Evolutionary conservation across 257 asterid genomes (phyloP).

Genomic region (Solanum paucissectum): DNA sequence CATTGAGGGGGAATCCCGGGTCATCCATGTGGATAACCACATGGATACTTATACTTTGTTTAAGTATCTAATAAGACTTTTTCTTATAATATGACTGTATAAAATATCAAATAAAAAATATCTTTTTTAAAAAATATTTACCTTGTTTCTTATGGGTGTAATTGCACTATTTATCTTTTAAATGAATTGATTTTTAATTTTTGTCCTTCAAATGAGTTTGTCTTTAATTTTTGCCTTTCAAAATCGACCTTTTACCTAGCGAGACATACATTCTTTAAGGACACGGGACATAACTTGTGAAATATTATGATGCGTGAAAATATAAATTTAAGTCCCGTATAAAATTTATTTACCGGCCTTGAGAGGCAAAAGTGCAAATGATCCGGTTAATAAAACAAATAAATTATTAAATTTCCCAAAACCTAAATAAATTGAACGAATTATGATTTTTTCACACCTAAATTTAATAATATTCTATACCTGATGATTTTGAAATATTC

Average conservation of each 20-base stretch:
- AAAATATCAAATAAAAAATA: not conserved
- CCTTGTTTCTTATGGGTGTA: not conserved
- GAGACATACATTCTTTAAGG: not conserved
- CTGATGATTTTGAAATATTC: not conserved
- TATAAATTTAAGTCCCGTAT: too few relatives aligned
- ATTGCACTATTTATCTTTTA: not conserved
- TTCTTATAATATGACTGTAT: not conserved
- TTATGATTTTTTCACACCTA: not conserved
- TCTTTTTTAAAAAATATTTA: not conserved
- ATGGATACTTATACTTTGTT: not conserved
- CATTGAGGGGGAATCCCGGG: too few relatives aligned
- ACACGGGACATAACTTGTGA: too few relatives aligned
- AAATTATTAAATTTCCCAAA: not conserved
- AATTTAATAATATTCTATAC: not conserved
- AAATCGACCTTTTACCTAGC: too few relatives aligned
- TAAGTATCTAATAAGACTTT: not conserved
- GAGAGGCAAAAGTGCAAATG: not conserved
- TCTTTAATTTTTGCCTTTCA: not conserved
- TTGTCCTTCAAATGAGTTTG: too few relatives aligned
- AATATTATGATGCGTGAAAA: too few relatives aligned
- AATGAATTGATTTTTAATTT: not conserved
- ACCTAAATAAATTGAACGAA: not conserved
- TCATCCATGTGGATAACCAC: too few relatives aligned
- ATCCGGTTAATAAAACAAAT: not conserved
- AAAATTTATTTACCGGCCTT: too few relatives aligned